Base-by-base conservation (phyloP, 768 basidiomycete genomes). In the Ramaria rubella region DNA sequence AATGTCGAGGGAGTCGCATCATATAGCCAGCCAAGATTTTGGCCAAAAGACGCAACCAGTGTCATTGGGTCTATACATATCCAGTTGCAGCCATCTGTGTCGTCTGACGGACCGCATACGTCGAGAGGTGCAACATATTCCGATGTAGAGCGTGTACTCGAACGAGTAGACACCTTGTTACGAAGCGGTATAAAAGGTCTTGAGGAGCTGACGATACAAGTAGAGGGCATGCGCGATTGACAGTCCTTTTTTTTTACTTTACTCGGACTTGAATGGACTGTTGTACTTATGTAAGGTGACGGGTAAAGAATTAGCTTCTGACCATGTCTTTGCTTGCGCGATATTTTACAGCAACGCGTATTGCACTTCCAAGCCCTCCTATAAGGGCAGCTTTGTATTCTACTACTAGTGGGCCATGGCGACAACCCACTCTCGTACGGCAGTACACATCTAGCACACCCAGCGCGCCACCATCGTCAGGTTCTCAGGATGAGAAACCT, bases 21-120 rank as follows among this genome's bases (percentile, higher is more conserved):
- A 2, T 95, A 88, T 70, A 82, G 82, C 2, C 76, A 79, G 1
- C 83, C 94, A 0, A 81, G 91, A 24, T 96, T 99, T 70, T 98
- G 96, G 96, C 94, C 94, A 0, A 94, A 95, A 70, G 94, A 97
- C 69, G 81, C 90, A 4, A 78, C 81, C 2, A 84, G 81, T 44
- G 68, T 96, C 36, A 83, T 97, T 62, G 96, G 95, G 23, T 92
- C 91, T 6, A 91, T 98, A 55, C 92, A 90, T 67, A 82, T 99
- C 49, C 90, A 91, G 61, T 78, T 99, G n/a, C 76, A 81, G 8
- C 80, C 79, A 9, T 82, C 86, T 0, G 70, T 76, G 1, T 77
- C 83, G 0, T 71, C 79, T 0, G 67, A 76, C 61, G 82, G 76
- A 1, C 80, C 79, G 2, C 80, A 81, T 69, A 75, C 76, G 1